Conservation (phyloP, 1,284 basidiomycete species). For the Austroboletus novae-zelandiae region DNA sequence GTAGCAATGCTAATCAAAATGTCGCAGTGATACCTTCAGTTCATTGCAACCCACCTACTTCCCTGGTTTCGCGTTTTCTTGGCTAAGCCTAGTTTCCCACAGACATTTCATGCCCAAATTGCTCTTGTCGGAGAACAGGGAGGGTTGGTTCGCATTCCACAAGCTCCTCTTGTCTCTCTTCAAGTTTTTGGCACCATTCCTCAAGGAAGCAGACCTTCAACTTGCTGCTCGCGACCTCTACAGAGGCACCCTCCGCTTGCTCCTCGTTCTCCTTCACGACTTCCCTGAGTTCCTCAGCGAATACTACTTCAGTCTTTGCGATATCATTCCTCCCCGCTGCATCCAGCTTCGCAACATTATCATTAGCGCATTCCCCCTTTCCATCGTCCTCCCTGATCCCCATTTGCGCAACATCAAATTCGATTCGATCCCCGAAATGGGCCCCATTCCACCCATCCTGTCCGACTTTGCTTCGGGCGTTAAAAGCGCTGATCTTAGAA, state of each 20-base stretch:
- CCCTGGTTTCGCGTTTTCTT: conserved; percentile 97
- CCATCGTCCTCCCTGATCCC: conserved; percentile 85
- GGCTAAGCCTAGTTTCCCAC: conserved; percentile 96
- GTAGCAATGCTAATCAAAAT: conserved; percentile 13
- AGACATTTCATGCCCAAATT: conserved; percentile 97
- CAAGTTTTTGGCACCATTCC: conserved; percentile 91
- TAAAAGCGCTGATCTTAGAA: conserved; percentile 74
- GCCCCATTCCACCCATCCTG: conserved; percentile 84
- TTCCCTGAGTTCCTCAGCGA: conserved; percentile 98
- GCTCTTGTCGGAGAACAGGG: conserved; percentile 78
- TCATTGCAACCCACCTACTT: conserved; percentile 96
- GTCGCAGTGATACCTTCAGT: conserved; percentile 85
- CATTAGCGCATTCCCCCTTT: conserved; percentile 93
- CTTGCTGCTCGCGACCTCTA: conserved; percentile 88
- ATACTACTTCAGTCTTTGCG: conserved; percentile 95
- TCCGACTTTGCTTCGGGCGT: conserved; percentile 88
- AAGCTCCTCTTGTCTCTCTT: conserved; percentile 90
- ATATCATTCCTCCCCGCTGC: conserved; percentile 89
- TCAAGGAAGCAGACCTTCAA: conserved; percentile 79
- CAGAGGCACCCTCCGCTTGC: conserved; percentile 87
- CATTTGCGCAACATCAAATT: conserved; percentile 71
- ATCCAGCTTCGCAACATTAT: conserved; percentile 97
- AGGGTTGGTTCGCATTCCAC: conserved; percentile 97
- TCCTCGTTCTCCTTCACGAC: conserved; percentile 95
- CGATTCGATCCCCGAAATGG: conserved; percentile 82